Percentiles rank a stretch among this genome's conserved stretches.
phyloP scores from a whole-genome alignment of 306 rosid species.

The Parietaria judaica region DNA sequence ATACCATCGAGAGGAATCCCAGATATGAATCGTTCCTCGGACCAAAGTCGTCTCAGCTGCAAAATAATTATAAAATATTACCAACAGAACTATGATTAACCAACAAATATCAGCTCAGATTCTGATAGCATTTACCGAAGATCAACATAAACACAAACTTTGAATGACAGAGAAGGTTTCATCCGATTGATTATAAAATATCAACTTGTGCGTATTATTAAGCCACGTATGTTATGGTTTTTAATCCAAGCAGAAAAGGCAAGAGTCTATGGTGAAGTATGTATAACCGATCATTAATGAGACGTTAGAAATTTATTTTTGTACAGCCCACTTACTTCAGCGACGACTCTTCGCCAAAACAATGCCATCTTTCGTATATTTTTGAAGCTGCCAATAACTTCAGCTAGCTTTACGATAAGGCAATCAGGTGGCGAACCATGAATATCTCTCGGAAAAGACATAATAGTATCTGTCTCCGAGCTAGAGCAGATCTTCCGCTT shows the following conservation, averaged over 20 bases:
- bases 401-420: conserved; percentile 85
- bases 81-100: too few species aligned
- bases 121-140: too few species aligned
- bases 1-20: conserved; percentile 70
- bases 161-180: too few species aligned
- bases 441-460: conserved; percentile 73
- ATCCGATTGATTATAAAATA: too few species aligned
- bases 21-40: conserved; percentile 55
- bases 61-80: not conserved
- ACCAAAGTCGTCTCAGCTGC: conserved; percentile 82
- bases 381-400: conserved; percentile 77
- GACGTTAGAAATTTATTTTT: conserved; percentile 19
- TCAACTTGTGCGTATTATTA: too few species aligned
- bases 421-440: conserved; percentile 95
- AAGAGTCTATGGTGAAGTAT: conserved; percentile 1
- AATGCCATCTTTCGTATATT: conserved; percentile 60
- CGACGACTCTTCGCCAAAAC: conserved; percentile 80
- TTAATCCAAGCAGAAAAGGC: not conserved
- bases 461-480: conserved; percentile 33
- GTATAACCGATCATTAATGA: conserved; percentile 2
- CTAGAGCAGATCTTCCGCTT: conserved; percentile 50
- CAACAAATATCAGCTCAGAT: too few species aligned
- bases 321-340: conserved; percentile 55
- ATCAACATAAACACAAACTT: too few species aligned
- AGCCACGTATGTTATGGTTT: too few species aligned